Evolutionary conservation across 2,329 filamentous ascomycete genomes (phyloP), one percentile per base, ranked within the genome.

Genomic region (Exophiala spinifera): DNA sequence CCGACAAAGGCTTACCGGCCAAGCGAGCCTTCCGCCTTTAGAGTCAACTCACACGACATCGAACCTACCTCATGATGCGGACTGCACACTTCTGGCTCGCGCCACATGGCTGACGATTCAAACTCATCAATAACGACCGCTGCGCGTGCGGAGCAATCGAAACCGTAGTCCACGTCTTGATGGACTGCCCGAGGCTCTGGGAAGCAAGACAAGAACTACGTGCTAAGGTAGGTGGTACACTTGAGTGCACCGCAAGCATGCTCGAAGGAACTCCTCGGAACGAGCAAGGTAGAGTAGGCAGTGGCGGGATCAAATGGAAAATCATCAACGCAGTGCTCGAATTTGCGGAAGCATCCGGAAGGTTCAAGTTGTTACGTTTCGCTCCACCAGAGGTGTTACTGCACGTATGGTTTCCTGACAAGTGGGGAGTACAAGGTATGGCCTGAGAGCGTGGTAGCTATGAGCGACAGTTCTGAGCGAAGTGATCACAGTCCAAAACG

Each of bases 31-130:
- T 51, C 7, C 25, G 52, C 7, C 31, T 60, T 5, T 65, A 64
- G 31, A 31, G 54, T 37, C 50, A 43, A 11, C 56, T 64, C 2
- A 51, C 61, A 11, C 46, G 56, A 23, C 56, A 57, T 39, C 57
- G 46, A 57, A 55, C 58, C 3, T 65, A 62, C n/a, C n/a, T n/a
- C n/a, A n/a, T n/a, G n/a, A n/a, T n/a, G n/a, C n/a, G n/a, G n/a
- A n/a, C n/a, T n/a, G n/a, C n/a, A n/a, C n/a, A n/a, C n/a, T 61
- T 52, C 10, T 65, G 56, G 64, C 50, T 66, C 33, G 57, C 59
- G 43, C 23, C 23, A 51, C 51, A 19, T 46, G 60, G 40, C 42
- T 21, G 11, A 62, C 59, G 46, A 23, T 45, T 14, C 23, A 44
- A 23, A 34, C 42, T 57, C 44, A 17, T 21, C 23, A 47, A 55